Evolutionary conservation across 345 rosid genomes (phyloP).

Genomic region (Nephelium lappaceum): DNA sequence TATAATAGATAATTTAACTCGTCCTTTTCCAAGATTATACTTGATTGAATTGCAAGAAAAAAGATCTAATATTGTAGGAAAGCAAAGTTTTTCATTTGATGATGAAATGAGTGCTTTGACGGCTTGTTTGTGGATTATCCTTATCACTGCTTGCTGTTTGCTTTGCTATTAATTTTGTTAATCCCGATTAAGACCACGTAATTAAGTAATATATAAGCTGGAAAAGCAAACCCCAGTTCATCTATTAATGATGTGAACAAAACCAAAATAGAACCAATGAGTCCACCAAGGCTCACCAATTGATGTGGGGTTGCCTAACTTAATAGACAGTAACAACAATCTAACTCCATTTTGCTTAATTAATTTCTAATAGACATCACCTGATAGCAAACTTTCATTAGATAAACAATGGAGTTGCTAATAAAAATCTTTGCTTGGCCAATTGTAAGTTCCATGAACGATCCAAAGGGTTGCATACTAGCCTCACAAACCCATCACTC

Average conservation of each 20-base stretch:
- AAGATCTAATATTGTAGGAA: background rate
- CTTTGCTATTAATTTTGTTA: background rate
- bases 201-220: background rate
- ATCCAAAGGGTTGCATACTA: conserved; percentile 10
- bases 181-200: background rate
- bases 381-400: conserved; percentile 3
- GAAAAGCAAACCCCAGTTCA: conserved; percentile 8
- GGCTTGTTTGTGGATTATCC: conserved; percentile 12
- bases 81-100: conserved; percentile 5
- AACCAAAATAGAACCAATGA: background rate
- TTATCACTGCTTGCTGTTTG: conserved; percentile 18
- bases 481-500: conserved; percentile 21
- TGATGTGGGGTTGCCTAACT: conserved; percentile 30
- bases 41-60: background rate
- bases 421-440: background rate
- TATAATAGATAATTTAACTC: background rate
- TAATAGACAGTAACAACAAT: background rate
- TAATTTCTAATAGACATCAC: background rate
- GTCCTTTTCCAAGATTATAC: background rate
- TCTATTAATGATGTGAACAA: conserved; percentile 24
- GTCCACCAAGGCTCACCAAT: conserved; percentile 6
- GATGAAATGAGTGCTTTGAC: conserved; percentile 20
- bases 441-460: background rate
- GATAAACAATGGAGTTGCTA: background rate
- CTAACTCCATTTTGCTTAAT: background rate